Evolutionary conservation across 116 monocot genomes (phyloP), one percentile per base, ranked within the genome.

Genomic region (Thalassia testudinum): DNA sequence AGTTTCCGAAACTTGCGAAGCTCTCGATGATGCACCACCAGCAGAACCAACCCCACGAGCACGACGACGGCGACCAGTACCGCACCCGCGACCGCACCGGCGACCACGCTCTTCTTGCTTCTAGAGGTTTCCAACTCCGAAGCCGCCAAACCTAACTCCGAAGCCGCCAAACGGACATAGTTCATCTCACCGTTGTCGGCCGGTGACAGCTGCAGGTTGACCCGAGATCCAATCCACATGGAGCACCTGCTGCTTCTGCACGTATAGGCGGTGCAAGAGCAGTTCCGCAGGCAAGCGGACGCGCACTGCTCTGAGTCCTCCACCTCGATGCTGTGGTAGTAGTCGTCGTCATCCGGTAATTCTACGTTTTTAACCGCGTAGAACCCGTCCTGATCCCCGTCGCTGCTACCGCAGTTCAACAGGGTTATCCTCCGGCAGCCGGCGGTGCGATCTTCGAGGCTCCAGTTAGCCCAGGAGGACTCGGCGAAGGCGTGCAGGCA

Each of bases 191-290:
- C n/a, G n/a, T 23, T 61, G 8, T 22, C 29, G 37, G 29, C 44
- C 16, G 47, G 23, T 18, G 45, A 37, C 20, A 62, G 40, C 49
- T 68, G 54, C 24, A 76, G 54, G 53, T 81, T 66, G 6, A 59
- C 13, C 19, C 72, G 42, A 23, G 58, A 61, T n/a, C 50, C 67
- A 54, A 30, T 30, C 74, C 68, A 78, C 22, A 58, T 12, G 18
- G 52, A 64, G 29, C 78, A 83, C 12, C 52, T 7, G 0, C 50
- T 63, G 19, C 60, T 49, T 18, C 28, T 43, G 30, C 62, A 75
- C 5, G 78, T 60, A 54, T 78, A 83, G 15, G 78, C 83, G 20
- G 68, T 68, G 50, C 83, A 83, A 54, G 75, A 78, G 27, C 83
- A 78, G 56, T 72, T 66, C 1, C 28, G 62, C 70, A 70, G 59